Evolutionary conservation across 768 basidiomycete species (phyloP).

Genomic region (Tricholoma saponaceum): DNA sequence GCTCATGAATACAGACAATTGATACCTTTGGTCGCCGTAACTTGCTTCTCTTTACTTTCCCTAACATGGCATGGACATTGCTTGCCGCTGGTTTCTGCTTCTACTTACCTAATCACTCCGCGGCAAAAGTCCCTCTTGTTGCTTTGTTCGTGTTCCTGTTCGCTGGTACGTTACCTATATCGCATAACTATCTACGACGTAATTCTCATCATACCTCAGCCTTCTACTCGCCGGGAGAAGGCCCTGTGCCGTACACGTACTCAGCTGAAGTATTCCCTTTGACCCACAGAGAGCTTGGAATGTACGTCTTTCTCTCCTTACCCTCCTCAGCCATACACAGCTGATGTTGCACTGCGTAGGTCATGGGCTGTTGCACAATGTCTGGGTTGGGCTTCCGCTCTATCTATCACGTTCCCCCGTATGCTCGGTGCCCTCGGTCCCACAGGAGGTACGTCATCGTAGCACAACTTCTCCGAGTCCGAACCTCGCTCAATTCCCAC

Average conservation of each 20-base stretch:
- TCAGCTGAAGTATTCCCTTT: conserved; percentile 92
- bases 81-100: conserved; percentile 76
- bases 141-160: conserved; percentile 42
- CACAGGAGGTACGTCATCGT: conserved; percentile 27
- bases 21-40: conserved; percentile 79
- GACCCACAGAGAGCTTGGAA: conserved; percentile 67
- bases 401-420: conserved; percentile 57
- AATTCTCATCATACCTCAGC: conserved; percentile 21
- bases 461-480: conserved; percentile 14
- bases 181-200: not conserved
- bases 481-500: not conserved
- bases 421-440: conserved; percentile 41
- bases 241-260: conserved; percentile 88
- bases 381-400: conserved; percentile 26
- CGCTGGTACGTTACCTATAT: conserved; percentile 24
- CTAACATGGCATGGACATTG: conserved; percentile 73
- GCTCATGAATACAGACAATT: conserved; percentile 37
- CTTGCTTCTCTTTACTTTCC: conserved; percentile 74
- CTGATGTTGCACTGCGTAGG: conserved; percentile 12
- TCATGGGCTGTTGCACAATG: too few relatives aligned
- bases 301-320: conserved; percentile 29
- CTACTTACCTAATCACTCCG: conserved; percentile 34
- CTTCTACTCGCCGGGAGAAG: conserved; percentile 83
- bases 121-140: conserved; percentile 39
- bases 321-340: conserved; percentile 22